Base-by-base conservation (phyloP, 192 early-diverging fungal species). In the Backusella tuberculispora region DNA sequence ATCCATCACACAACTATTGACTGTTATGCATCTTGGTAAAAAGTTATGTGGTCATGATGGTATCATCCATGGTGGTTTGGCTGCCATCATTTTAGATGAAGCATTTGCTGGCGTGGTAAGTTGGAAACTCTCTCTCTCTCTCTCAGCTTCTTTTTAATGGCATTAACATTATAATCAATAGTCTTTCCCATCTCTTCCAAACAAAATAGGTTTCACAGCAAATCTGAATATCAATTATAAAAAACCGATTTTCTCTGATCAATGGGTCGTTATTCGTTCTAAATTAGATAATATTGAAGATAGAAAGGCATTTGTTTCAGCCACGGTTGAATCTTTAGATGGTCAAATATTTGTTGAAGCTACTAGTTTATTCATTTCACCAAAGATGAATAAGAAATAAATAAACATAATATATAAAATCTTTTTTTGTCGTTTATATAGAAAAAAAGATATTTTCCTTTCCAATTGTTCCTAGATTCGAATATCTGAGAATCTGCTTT, bases 1-100 rank as follows among this genome's bases (percentile, higher is more conserved):
- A 21, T 80, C 87, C 44, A 69, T 78, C 41, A 80, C 71, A 4
- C 78, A 89, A 74, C 71, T 84, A 19, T 42, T 84, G 2, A 77
- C 71, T 17, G 78, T 95, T 6, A 42, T 88, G 15, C 93, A 96
- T 77, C 67, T 95, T 24, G 95, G 95, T 14, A 84, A 82, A 14
- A 74, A 84, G 0, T 74, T 95, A n/a, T 94, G 91, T 43, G 93
- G 95, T 10, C 95, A 96, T 79, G 84, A 88, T 19, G 88, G 87
- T 41, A 93, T 96, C 63, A 84, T 90, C 44, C 95, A 96, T 73
- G 95, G 95, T 47, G 93, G 91, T 38, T 81, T 93, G 7, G 84
- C 89, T 64, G 92, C 92, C 0, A 92, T 91, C 3, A 63, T 94
- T 45, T 79, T 93, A 53, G 93, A 94, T 84, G 91, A 92, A 77